A percentile compares a stretch with the other conserved stretches of the same genome.
Conservation (phyloP, 2,329 filamentous ascomycete genomes). For the Lasiodiplodia hormozganensis region DNA sequence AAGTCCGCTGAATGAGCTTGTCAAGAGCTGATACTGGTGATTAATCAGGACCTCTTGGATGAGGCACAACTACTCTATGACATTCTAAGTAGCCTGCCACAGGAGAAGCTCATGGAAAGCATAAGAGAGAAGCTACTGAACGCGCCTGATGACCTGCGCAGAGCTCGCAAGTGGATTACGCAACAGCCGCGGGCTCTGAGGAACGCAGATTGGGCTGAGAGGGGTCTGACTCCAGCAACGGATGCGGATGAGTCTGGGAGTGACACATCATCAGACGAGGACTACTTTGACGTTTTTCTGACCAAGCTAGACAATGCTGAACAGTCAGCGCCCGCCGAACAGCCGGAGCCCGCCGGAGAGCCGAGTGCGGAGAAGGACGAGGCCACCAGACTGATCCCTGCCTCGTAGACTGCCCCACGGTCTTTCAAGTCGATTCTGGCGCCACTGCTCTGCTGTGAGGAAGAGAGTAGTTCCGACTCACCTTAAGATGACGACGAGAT, state of each 20-base stretch:
- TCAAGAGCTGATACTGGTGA: neutral
- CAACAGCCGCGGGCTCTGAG: neutral
- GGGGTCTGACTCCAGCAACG: neutral
- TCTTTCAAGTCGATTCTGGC: too few relatives aligned
- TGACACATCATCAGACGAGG: neutral
- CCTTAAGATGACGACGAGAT: too few relatives aligned
- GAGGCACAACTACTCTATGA: neutral
- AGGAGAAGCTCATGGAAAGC: neutral
- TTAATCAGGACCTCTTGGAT: neutral
- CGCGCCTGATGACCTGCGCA: neutral
- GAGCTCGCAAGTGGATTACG: neutral
- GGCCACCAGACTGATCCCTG: neutral
- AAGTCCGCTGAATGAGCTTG: neutral
- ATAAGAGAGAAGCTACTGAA: neutral
- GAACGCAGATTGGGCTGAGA: neutral
- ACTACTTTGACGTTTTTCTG: neutral
- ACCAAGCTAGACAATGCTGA: neutral
- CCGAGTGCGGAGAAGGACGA: neutral
- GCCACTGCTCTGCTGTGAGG: too few relatives aligned
- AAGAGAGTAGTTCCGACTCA: too few relatives aligned
- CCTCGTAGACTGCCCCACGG: too few relatives aligned
- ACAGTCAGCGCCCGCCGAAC: neutral
- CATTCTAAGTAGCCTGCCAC: neutral
- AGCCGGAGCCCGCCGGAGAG: neutral
- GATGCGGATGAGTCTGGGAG: neutral